These are phyloP conservation scores for Aspergillus sp. DNA, from an alignment of 2,329 filamentous ascomycete species.

Conservation along the genomic window DNA sequence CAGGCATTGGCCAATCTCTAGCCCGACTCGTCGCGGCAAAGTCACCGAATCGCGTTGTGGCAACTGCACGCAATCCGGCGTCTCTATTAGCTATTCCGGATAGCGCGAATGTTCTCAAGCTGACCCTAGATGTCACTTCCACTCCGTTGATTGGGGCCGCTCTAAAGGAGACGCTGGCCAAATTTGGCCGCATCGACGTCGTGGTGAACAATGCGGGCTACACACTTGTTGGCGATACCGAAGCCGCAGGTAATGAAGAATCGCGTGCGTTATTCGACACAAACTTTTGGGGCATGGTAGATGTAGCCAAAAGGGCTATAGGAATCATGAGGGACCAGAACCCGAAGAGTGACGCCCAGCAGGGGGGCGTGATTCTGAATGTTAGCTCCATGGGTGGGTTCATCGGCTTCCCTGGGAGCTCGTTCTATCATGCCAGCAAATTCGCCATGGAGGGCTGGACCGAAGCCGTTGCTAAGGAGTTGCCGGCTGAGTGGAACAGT, in stretches of 20 bases:
- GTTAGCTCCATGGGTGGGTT: conserved; percentile 13
- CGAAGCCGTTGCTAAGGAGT: conserved; percentile 13
- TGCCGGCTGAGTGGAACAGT: conserved; percentile 14
- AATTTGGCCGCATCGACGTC: conserved; percentile 24
- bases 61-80: conserved; percentile 39
- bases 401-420: conserved; percentile 10
- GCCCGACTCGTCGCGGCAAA: conserved; percentile 29
- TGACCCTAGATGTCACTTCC: conserved; percentile 42
- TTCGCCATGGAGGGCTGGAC: conserved; percentile 15
- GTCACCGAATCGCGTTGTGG: conserved; percentile 35
- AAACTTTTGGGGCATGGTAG: conserved; percentile 25
- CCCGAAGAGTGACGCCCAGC: conserved; percentile 27
- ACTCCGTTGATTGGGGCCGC: conserved; percentile 26
- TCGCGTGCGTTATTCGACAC: conserved; percentile 10
- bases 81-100: conserved; percentile 35
- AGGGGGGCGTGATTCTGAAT: conserved; percentile 13
- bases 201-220: conserved; percentile 16
- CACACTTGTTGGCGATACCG: conserved; percentile 11
- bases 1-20: conserved; percentile 38
- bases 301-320: conserved; percentile 31
- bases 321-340: too few species aligned
- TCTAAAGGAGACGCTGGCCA: conserved; percentile 21
- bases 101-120: conserved; percentile 34
- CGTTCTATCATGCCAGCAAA: conserved; percentile 14
- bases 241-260: conserved; percentile 9